A percentile compares a stretch with the other conserved stretches of the same genome.
Conservation (phyloP, 257 asterid genomes). For the Fraxinus americana region DNA sequence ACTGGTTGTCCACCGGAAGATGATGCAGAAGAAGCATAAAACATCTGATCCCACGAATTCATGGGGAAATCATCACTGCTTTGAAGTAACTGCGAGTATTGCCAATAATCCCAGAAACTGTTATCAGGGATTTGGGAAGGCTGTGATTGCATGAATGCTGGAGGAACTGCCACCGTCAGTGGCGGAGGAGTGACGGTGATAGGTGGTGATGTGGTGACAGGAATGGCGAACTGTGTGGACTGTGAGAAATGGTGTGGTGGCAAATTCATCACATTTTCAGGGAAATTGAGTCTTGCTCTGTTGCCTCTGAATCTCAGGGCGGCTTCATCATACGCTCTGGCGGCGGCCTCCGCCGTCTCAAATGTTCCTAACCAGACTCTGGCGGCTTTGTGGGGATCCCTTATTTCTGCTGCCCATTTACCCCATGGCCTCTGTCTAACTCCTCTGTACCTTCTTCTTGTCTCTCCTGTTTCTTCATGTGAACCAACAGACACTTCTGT, state of each 20-base stretch:
- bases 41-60: neutral
- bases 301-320: constrained; percentile 43
- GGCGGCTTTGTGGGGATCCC: constrained; percentile 39
- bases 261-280: constrained; percentile 22
- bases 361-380: constrained; percentile 49
- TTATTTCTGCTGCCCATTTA: constrained; percentile 50
- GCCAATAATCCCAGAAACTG: neutral
- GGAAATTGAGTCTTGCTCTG: constrained; percentile 44
- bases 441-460: constrained; percentile 37
- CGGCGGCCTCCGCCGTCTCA: constrained; percentile 46
- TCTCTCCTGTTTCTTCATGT: constrained; percentile 11
- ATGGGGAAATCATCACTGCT: neutral
- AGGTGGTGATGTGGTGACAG: neutral
- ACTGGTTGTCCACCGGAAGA: neutral
- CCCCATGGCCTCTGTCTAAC: constrained; percentile 52
- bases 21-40: neutral
- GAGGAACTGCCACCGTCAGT: neutral
- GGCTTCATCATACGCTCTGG: constrained; percentile 43
- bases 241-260: neutral
- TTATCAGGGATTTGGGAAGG: neutral
- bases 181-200: neutral
- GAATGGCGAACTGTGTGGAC: neutral
- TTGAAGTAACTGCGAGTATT: neutral
- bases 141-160: constrained; percentile 1
- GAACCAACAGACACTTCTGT: neutral